phyloP scores from a whole-genome alignment of 768 basidiomycete species.

The Leccinum disarticulatum region DNA sequence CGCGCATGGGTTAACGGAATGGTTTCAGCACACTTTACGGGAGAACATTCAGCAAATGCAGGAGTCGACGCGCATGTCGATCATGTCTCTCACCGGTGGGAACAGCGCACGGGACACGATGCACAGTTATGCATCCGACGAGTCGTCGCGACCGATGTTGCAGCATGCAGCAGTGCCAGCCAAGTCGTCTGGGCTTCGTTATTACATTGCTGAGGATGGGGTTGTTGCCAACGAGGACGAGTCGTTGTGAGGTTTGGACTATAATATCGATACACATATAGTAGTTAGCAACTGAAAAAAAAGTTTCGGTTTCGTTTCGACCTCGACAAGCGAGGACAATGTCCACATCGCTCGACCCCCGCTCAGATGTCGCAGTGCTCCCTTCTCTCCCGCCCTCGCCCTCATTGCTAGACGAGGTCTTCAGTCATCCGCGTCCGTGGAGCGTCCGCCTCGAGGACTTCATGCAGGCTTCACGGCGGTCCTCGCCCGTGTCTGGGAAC shows the following conservation, averaged over 20 bases:
- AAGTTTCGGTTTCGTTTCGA: neutral
- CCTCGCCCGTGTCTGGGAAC: conserved; percentile 8
- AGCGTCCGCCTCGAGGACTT: conserved; percentile 28
- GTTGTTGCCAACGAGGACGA: neutral
- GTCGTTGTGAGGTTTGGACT: too few relatives aligned
- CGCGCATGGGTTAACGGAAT: neutral
- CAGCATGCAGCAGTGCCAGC: conserved; percentile 35
- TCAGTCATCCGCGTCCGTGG: conserved; percentile 37
- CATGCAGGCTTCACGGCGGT: conserved; percentile 20
- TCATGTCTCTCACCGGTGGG: conserved; percentile 48
- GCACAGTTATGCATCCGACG: conserved; percentile 54
- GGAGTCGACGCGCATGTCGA: conserved; percentile 66
- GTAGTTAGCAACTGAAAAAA: too few relatives aligned
- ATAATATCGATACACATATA: too few relatives aligned
- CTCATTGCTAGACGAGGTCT: conserved; percentile 46
- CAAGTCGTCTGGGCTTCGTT: conserved; percentile 52
- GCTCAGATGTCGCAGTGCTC: conserved; percentile 6
- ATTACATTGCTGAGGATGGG: conserved; percentile 40
- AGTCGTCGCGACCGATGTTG: conserved; percentile 54
- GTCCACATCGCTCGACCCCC: conserved; percentile 18
- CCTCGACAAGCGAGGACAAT: conserved; percentile 17
- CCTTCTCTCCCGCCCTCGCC: conserved; percentile 40
- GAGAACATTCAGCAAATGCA: conserved; percentile 80
- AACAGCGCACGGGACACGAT: conserved; percentile 49
- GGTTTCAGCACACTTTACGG: conserved; percentile 66